Percentiles rank a stretch among this genome's conserved stretches.
Evolutionary conservation across 495 filamentous ascomycete species (phyloP).

Genomic region (Pyrenopolyporus hunteri): DNA sequence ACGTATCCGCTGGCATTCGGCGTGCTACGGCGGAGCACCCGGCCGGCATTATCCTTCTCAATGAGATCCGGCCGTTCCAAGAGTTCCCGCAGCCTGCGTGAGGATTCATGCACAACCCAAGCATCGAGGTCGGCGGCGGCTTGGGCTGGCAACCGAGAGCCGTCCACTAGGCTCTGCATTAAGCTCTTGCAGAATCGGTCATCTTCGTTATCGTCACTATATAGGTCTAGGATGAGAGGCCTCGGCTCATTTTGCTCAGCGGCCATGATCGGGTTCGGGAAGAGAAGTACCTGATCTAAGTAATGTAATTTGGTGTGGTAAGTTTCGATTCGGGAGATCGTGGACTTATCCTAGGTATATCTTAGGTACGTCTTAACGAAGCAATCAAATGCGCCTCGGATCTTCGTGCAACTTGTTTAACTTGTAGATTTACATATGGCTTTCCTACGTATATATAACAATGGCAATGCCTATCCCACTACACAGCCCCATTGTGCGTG

Average conservation of each 20-base stretch:
- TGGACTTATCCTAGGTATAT: too few species aligned
- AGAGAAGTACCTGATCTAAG: not conserved
- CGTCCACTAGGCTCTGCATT: conserved; percentile 13
- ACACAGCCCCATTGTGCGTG: too few species aligned
- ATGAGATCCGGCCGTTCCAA: conserved; percentile 8
- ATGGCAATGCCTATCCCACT: too few species aligned
- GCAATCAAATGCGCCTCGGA: too few species aligned
- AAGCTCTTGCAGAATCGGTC: conserved; percentile 13
- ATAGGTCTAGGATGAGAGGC: conserved; percentile 13
- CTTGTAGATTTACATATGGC: too few species aligned
- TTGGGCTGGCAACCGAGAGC: conserved; percentile 10
- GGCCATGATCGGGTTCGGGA: not conserved
- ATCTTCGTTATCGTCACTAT: conserved; percentile 8
- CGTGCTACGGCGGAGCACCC: not conserved
- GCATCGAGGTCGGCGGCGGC: conserved; percentile 8
- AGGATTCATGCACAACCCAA: conserved; percentile 19
- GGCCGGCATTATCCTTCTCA: conserved; percentile 2
- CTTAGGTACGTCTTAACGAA: too few species aligned
- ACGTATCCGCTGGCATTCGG: conserved; percentile 26
- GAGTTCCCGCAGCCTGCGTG: conserved; percentile 5
- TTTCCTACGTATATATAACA: too few species aligned
- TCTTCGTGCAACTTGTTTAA: too few species aligned
- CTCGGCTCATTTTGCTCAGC: conserved; percentile 14
- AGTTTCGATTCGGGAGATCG: too few species aligned
- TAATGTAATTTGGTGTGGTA: not conserved